A percentile compares a stretch with the other conserved stretches of the same genome.
These are phyloP conservation scores for Aureobasidium sp. DNA, from an alignment of 2,329 filamentous ascomycete genomes.

Conservation along the genomic window DNA sequence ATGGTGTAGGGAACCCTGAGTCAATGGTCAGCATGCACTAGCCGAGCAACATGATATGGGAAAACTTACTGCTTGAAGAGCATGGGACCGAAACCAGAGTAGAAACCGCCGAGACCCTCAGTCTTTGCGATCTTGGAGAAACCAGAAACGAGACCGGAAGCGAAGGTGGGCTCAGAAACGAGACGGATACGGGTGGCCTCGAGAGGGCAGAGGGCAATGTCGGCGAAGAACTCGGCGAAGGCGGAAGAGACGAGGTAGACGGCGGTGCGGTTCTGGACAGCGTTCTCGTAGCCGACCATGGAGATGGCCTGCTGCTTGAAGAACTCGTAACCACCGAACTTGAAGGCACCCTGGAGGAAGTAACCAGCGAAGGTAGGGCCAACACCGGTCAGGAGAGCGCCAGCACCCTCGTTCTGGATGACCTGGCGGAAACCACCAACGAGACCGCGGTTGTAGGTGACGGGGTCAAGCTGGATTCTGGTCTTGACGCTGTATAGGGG, in stretches of 20 bases:
- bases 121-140: slow-evolving; percentile 76
- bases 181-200: slow-evolving; percentile 92
- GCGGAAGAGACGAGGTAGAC: slow-evolving; percentile 66
- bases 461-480: slow-evolving; percentile 85
- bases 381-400: slow-evolving; percentile 75
- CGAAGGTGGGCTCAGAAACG: slow-evolving; percentile 79
- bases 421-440: slow-evolving; percentile 82
- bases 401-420: slow-evolving; percentile 73
- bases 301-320: slow-evolving; percentile 92
- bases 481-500: slow-evolving; percentile 74
- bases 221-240: slow-evolving; percentile 57
- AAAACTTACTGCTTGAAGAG: slow-evolving; percentile 62
- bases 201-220: slow-evolving; percentile 81
- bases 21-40: neutral
- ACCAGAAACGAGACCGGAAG: slow-evolving; percentile 67
- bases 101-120: slow-evolving; percentile 80
- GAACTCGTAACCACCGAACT: slow-evolving; percentile 92
- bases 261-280: slow-evolving; percentile 67
- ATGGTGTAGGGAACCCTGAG: slow-evolving; percentile 81
- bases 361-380: slow-evolving; percentile 83
- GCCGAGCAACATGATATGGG: neutral
- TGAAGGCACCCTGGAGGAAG: slow-evolving; percentile 89
- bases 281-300: slow-evolving; percentile 66
- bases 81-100: slow-evolving; percentile 83
- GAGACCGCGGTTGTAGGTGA: slow-evolving; percentile 80